These are phyloP conservation scores for Moringa oleifera DNA, from an alignment of 345 rosid genomes.

Conservation along the genomic window DNA sequence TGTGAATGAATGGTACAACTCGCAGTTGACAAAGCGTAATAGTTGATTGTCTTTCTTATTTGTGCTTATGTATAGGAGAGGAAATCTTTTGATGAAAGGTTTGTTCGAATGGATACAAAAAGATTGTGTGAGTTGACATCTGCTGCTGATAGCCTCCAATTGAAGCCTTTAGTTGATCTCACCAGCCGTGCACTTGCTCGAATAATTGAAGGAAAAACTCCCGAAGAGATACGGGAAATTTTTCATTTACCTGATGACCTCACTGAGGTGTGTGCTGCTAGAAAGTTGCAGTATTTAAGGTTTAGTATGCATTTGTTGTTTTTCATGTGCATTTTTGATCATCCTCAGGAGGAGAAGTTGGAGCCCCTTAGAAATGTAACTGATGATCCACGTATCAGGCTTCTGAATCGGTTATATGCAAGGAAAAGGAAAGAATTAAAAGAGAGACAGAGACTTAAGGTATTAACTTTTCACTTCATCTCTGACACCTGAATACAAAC, in stretches of 20 bases:
- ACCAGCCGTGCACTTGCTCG: conserved; percentile 75
- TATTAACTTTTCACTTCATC: conserved; percentile 13
- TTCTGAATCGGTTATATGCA: conserved; percentile 62
- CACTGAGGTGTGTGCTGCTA: conserved; percentile 47
- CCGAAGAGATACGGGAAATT: conserved; percentile 66
- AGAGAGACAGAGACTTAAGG: conserved; percentile 59
- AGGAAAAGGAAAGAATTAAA: conserved; percentile 56
- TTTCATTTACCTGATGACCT: conserved; percentile 74
- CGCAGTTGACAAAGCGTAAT: neutral
- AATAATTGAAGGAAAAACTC: conserved; percentile 71
- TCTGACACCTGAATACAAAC: neutral
- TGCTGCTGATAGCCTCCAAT: conserved; percentile 70
- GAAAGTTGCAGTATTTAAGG: conserved; percentile 2
- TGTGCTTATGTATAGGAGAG: conserved; percentile 37
- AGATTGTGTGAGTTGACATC: conserved; percentile 72
- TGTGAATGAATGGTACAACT: neutral
- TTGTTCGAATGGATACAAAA: conserved; percentile 60
- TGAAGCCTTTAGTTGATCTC: conserved; percentile 70
- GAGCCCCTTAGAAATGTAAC: conserved; percentile 58
- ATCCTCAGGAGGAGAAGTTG: conserved; percentile 61
- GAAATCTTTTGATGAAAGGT: conserved; percentile 58
- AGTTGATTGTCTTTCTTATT: conserved; percentile 2
- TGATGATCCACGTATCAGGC: conserved; percentile 64
- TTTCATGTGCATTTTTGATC: conserved; percentile 12
- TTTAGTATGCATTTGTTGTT: conserved; percentile 17